These are phyloP conservation scores for Epithele typhae DNA, from an alignment of 768 basidiomycete species.

Conservation along the genomic window DNA sequence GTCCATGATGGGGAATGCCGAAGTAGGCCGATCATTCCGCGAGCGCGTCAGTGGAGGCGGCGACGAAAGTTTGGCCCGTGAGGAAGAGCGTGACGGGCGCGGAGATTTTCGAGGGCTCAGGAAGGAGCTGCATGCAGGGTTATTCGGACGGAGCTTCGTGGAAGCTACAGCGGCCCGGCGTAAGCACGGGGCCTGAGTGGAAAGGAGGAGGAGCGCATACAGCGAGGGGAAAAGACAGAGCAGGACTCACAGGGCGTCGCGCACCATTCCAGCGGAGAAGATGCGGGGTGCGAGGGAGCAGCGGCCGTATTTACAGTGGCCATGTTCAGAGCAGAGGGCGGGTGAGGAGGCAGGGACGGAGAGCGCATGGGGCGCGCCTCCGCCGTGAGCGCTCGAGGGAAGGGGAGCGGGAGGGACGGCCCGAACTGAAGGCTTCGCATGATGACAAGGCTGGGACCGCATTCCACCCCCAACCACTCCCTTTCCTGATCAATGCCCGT, in stretches of 20 bases:
- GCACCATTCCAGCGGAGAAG: conserved; percentile 78
- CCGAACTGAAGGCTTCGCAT: no score
- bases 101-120: conserved; percentile 56
- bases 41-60: conserved; percentile 85
- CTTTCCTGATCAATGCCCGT: no score
- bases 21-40: conserved; percentile 92
- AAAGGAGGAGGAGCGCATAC: background rate
- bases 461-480: no score
- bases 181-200: no score
- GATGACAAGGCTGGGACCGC: no score
- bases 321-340: no score
- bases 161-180: no score
- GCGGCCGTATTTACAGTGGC: no score
- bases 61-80: conserved; percentile 78
- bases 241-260: conserved; percentile 74
- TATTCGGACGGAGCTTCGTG: conserved; percentile 72
- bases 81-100: conserved; percentile 59
- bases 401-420: no score
- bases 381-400: no score
- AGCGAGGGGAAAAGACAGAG: background rate
- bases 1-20: conserved; percentile 83
- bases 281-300: conserved; percentile 85
- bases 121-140: conserved; percentile 62
- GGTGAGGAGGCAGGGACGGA: no score
- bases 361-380: no score